Percentiles rank a stretch among this genome's conserved stretches.
phyloP scores from a whole-genome alignment of 495 filamentous ascomycete species.

The Zalerion maritima region DNA sequence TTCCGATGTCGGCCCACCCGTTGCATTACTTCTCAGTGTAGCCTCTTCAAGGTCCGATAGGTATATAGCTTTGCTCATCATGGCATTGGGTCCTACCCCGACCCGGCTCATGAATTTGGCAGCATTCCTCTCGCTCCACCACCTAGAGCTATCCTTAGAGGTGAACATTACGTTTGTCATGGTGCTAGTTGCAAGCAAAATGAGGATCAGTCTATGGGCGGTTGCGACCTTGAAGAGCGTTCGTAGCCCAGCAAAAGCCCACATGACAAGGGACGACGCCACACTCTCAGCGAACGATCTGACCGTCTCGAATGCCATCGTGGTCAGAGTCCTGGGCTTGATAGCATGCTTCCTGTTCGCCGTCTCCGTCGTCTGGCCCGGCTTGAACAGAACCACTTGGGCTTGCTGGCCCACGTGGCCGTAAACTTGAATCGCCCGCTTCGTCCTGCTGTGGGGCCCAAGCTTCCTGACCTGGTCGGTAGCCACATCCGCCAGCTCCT shows the following conservation, averaged over 20 bases:
- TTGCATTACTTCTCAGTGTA: slow-evolving; percentile 20
- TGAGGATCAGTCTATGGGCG: slow-evolving; percentile 61
- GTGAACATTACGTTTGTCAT: slow-evolving; percentile 58
- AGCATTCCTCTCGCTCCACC: slow-evolving; percentile 78
- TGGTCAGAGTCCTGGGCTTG: slow-evolving; percentile 47
- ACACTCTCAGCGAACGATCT: slow-evolving; percentile 55
- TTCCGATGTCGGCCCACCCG: slow-evolving; percentile 13
- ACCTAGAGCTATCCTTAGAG: slow-evolving; percentile 48
- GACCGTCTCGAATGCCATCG: slow-evolving; percentile 55
- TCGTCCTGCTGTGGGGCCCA: slow-evolving; percentile 67
- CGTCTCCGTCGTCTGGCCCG: slow-evolving; percentile 17
- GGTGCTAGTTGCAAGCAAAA: slow-evolving; percentile 49
- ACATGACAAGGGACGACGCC: slow-evolving; percentile 58
- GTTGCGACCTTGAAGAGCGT: slow-evolving; percentile 53
- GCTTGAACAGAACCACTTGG: slow-evolving; percentile 48
- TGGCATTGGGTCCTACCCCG: slow-evolving; percentile 60
- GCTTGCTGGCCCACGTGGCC: slow-evolving; percentile 68
- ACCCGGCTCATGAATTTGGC: slow-evolving; percentile 62
- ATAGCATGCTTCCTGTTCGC: slow-evolving; percentile 38
- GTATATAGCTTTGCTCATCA: slow-evolving; percentile 77
- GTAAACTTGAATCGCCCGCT: slow-evolving; percentile 82
- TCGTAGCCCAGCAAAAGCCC: slow-evolving; percentile 46
- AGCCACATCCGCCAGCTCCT: slow-evolving; percentile 72
- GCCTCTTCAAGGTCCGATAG: slow-evolving; percentile 67
- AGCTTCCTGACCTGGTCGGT: slow-evolving; percentile 77